phyloP scores from a whole-genome alignment of 1,139 yeast genomes.

The Diutina neorugosa region DNA sequence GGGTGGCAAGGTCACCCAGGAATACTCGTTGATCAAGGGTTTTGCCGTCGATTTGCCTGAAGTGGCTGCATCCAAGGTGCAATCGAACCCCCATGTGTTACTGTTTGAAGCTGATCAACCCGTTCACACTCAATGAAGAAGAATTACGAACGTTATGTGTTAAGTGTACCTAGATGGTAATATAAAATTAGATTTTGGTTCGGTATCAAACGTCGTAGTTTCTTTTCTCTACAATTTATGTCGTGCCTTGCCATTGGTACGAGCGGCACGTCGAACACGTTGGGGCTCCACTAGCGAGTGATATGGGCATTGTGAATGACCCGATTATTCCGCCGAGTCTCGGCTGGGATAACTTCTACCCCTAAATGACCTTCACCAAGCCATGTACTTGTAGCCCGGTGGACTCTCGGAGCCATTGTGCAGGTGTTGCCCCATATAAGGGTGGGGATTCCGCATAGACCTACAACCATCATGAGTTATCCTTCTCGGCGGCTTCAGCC shows the following conservation, averaged over 20 bases:
- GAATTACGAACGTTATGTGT: not conserved
- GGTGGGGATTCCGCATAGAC: not conserved
- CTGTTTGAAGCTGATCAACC: conserved; percentile 51
- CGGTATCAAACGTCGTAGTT: not conserved
- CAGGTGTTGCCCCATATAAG: not conserved
- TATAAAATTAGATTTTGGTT: not conserved
- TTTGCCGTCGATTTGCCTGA: conserved; percentile 43
- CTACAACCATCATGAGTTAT: not conserved
- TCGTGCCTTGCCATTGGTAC: too few relatives aligned
- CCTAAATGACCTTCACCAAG: not conserved
- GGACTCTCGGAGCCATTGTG: not conserved
- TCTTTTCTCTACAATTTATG: not conserved
- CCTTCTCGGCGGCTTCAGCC: conserved; percentile 33
- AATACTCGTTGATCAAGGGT: conserved; percentile 59
- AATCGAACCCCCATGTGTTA: conserved; percentile 34
- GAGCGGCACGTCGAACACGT: too few relatives aligned
- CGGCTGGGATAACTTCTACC: not conserved
- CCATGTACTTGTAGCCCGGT: conserved; percentile 1
- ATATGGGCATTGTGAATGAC: not conserved
- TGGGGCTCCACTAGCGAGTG: not conserved
- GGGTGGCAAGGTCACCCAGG: conserved; percentile 57
- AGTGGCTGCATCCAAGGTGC: conserved; percentile 29
- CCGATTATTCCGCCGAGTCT: not conserved
- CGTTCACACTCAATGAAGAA: conserved; percentile 29
- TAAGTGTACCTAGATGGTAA: not conserved